Percentiles rank a stretch among this genome's conserved stretches.
phyloP scores from a whole-genome alignment of 495 filamentous ascomycete genomes.

The Filosporella fistucella region DNA sequence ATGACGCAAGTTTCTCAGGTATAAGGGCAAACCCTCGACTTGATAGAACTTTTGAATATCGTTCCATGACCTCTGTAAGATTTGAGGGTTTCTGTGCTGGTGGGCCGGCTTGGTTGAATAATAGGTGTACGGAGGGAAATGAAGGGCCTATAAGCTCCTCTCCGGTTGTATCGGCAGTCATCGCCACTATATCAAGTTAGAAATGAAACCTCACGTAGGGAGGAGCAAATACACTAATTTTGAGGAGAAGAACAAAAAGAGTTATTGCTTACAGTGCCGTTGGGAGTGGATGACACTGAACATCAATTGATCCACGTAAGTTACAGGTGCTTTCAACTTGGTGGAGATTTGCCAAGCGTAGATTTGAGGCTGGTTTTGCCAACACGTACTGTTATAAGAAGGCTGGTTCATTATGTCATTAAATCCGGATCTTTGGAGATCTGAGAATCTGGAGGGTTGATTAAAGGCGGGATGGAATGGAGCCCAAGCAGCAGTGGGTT shows the following conservation, averaged over 20 bases:
- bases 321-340: conserved; percentile 22
- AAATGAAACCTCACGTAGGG: too few species aligned
- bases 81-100: conserved; percentile 12
- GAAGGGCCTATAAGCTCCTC: conserved; percentile 15
- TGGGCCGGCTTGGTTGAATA: conserved; percentile 18
- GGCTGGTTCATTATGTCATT: conserved; percentile 10
- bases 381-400: conserved; percentile 13
- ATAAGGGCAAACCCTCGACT: conserved; percentile 20
- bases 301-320: conserved; percentile 21
- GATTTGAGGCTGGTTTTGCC: conserved; percentile 22
- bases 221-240: too few species aligned
- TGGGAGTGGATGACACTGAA: conserved; percentile 21
- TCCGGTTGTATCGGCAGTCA: conserved; percentile 8
- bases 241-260: too few species aligned
- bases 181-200: too few species aligned
- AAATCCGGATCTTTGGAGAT: conserved; percentile 17
- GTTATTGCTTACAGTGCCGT: too few species aligned
- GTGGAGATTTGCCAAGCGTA: conserved; percentile 23
- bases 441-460: conserved; percentile 21
- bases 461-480: conserved; percentile 22
- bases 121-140: conserved; percentile 21
- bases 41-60: conserved; percentile 18
- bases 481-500: conserved; percentile 17
- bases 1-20: conserved; percentile 21
- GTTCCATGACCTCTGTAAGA: conserved; percentile 20